phyloP scores from a whole-genome alignment of 2,329 filamentous ascomycete genomes.

The Fusarium irregulare region DNA sequence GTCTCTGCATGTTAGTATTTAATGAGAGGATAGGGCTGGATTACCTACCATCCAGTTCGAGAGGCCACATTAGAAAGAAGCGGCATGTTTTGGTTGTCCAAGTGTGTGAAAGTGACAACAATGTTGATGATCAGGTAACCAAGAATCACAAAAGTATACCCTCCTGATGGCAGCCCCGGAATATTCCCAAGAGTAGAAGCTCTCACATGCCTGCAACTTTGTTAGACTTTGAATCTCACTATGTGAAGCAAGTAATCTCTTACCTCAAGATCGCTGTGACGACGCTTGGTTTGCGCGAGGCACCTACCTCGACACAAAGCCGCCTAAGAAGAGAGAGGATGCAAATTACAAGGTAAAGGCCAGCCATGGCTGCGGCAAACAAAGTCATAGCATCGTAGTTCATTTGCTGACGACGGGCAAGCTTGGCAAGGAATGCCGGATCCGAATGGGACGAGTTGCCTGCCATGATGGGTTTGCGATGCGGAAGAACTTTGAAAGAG shows the following conservation, averaged over 20 bases:
- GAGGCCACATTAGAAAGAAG: conserved; percentile 52
- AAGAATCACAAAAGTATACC: conserved; percentile 48
- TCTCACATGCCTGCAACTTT: conserved; percentile 43
- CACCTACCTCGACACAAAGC: conserved; percentile 14
- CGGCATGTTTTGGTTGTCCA: conserved; percentile 48
- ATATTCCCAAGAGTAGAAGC: conserved; percentile 44
- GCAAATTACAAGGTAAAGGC: conserved; percentile 26
- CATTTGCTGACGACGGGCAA: conserved; percentile 39
- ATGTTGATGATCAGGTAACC: conserved; percentile 52
- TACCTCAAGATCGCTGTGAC: conserved; percentile 36
- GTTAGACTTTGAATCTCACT: conserved; percentile 6
- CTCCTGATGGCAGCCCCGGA: conserved; percentile 47
- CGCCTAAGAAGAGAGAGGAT: conserved; percentile 27
- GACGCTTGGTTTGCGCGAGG: conserved; percentile 20
- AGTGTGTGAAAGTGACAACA: conserved; percentile 49
- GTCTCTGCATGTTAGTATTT: background rate
- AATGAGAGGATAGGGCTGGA: no score
- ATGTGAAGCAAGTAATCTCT: background rate
- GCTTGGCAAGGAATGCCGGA: conserved; percentile 36
- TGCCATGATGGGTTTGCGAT: conserved; percentile 28
- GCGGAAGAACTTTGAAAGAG: background rate
- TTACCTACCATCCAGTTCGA: conserved; percentile 53
- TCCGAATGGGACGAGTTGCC: conserved; percentile 24
- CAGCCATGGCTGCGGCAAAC: conserved; percentile 37
- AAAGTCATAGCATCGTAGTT: conserved; percentile 44